Conservation (phyloP, 495 filamentous ascomycete genomes). For the Podospora pseudocomata region DNA sequence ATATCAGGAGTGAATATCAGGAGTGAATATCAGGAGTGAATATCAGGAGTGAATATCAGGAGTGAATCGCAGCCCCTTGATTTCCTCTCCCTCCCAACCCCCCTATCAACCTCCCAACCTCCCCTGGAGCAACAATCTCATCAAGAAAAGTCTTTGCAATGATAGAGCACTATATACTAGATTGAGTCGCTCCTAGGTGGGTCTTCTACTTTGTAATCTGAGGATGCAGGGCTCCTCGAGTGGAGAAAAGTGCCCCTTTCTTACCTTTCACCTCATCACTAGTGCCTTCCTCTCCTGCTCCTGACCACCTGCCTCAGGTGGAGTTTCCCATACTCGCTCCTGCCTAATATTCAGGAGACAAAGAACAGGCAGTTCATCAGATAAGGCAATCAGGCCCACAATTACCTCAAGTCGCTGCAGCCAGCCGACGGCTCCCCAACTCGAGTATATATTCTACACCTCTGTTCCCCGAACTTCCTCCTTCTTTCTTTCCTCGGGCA, state of each 20-base stretch:
- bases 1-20: too few relatives aligned
- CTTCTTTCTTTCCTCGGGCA: not conserved
- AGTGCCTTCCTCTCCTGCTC: not conserved
- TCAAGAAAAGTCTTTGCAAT: too few relatives aligned
- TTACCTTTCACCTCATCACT: not conserved
- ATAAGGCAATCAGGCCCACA: not conserved
- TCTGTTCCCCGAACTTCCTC: not conserved
- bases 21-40: too few relatives aligned
- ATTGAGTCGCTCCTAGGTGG: too few relatives aligned
- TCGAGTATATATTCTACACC: not conserved
- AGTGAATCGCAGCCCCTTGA: too few relatives aligned
- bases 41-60: too few relatives aligned
- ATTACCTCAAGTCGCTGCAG: not conserved
- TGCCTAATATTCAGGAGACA: not conserved
- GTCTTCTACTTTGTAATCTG: not conserved
- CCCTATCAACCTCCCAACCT: too few relatives aligned
- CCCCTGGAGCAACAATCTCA: too few relatives aligned
- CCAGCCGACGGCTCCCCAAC: not conserved
- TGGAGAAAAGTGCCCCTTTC: too few relatives aligned
- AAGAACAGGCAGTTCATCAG: not conserved
- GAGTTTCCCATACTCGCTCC: not conserved
- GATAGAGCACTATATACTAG: too few relatives aligned
- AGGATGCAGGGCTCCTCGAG: not conserved
- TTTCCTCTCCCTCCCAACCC: too few relatives aligned
- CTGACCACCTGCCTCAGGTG: not conserved